Evolutionary conservation across 1,284 basidiomycete genomes (phyloP).

Genomic region (Leccinum variabile): DNA sequence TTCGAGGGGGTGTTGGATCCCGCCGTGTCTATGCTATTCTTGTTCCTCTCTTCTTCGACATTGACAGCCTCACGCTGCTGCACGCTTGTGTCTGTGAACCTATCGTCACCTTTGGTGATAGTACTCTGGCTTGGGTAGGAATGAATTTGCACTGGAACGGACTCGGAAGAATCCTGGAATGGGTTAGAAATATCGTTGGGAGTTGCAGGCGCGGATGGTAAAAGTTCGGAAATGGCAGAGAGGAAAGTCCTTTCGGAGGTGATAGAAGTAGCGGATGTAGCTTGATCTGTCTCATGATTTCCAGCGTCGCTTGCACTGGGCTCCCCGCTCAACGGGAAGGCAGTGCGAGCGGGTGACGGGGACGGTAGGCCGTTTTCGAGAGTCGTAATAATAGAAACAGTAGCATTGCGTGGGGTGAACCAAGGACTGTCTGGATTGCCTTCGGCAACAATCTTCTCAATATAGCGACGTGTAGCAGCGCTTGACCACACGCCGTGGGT

Average conservation of each 20-base stretch:
- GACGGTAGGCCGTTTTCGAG: slow-evolving; percentile 28
- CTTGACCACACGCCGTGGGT: too few relatives aligned
- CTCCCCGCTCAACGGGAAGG: slow-evolving; percentile 21
- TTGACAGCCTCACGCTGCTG: slow-evolving; percentile 44
- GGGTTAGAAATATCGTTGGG: slow-evolving; percentile 50
- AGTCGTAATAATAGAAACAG: slow-evolving; percentile 38
- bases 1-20: slow-evolving; percentile 17
- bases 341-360: slow-evolving; percentile 29
- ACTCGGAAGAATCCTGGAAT: slow-evolving; percentile 32
- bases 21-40: slow-evolving; percentile 3
- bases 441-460: too few relatives aligned
- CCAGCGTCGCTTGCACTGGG: slow-evolving; percentile 28
- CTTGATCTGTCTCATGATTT: slow-evolving; percentile 46
- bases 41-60: slow-evolving; percentile 43
- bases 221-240: slow-evolving; percentile 53
- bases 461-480: too few relatives aligned
- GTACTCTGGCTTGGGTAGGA: slow-evolving; percentile 58
- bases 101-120: slow-evolving; percentile 26
- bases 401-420: slow-evolving; percentile 64
- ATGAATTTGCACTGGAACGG: slow-evolving; percentile 37
- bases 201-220: slow-evolving; percentile 55
- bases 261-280: slow-evolving; percentile 41
- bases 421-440: slow-evolving; percentile 53
- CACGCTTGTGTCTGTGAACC: slow-evolving; percentile 11
- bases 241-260: slow-evolving; percentile 54